These are phyloP conservation scores for Quercus aquifolioides DNA, from an alignment of 306 rosid genomes.

Conservation along the genomic window DNA sequence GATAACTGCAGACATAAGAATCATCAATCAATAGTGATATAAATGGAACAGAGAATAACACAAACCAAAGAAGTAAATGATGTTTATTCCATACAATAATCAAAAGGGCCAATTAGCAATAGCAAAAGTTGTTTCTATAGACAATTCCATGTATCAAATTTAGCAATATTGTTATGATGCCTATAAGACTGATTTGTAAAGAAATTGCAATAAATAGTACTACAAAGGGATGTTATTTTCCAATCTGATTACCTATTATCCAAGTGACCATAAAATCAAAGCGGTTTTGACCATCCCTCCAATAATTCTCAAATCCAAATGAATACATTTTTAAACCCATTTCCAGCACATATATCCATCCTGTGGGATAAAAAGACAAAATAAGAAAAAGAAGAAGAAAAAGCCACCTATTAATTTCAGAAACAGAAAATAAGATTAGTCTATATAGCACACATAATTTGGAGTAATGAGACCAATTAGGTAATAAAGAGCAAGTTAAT, in stretches of 20 bases:
- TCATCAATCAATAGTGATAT: constrained; percentile 17
- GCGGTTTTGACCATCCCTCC: constrained; percentile 94
- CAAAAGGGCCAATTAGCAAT: neutral
- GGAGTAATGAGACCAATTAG: constrained; percentile 7
- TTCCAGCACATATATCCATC: constrained; percentile 91
- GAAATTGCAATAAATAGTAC: neutral
- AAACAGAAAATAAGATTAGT: neutral
- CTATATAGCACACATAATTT: neutral
- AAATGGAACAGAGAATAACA: neutral
- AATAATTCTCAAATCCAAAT: constrained; percentile 83
- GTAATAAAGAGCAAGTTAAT: neutral
- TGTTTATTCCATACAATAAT: neutral
- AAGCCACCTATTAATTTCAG: constrained; percentile 18
- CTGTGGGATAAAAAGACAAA: constrained; percentile 35
- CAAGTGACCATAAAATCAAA: constrained; percentile 84
- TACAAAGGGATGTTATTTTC: neutral
- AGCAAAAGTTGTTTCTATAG: neutral
- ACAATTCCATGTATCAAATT: neutral
- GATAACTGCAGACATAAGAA: constrained; percentile 55
- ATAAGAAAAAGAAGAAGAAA: neutral
- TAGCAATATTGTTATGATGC: neutral
- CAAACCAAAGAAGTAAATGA: neutral
- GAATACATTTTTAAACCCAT: constrained; percentile 83
- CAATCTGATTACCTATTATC: constrained; percentile 65
- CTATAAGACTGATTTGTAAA: neutral